These are phyloP conservation scores for Cercospora sojina DNA, from an alignment of 2,329 filamentous ascomycete genomes.

Conservation along the genomic window DNA sequence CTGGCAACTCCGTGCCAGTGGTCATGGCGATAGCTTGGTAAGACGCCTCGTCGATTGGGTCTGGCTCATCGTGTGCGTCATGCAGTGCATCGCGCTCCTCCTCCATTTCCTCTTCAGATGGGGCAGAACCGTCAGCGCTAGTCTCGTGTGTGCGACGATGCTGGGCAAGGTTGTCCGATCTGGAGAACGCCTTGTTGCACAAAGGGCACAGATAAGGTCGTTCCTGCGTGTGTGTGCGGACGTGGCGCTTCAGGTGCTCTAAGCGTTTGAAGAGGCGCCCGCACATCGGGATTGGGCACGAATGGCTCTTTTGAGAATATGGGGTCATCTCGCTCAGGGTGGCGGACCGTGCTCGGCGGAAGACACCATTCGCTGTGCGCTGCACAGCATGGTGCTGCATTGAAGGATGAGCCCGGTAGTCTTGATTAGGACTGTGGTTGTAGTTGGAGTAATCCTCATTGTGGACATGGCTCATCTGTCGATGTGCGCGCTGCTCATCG, in stretches of 20 bases:
- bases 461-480: conserved; percentile 58
- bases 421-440: conserved; percentile 48
- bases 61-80: conserved; percentile 67
- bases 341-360: conserved; percentile 86
- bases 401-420: conserved; percentile 46
- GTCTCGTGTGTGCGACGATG: conserved; percentile 80
- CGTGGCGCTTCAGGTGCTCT: conserved; percentile 98
- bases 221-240: conserved; percentile 98
- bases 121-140: conserved; percentile 61
- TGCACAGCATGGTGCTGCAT: conserved; percentile 59
- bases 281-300: conserved; percentile 97
- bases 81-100: conserved; percentile 84
- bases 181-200: conserved; percentile 98
- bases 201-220: conserved; percentile 96
- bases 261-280: conserved; percentile 97
- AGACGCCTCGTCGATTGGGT: conserved; percentile 25
- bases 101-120: conserved; percentile 80
- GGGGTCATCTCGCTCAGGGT: conserved; percentile 96
- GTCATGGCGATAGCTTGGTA: conserved; percentile 35
- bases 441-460: conserved; percentile 68
- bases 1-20: conserved; percentile 32
- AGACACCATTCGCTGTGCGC: conserved; percentile 67
- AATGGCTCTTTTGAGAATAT: conserved; percentile 97
- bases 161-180: conserved; percentile 98
- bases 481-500: conserved; percentile 57